Conservation (phyloP, 805 yeast species). For the Kluyveromyces lactis region DNA sequence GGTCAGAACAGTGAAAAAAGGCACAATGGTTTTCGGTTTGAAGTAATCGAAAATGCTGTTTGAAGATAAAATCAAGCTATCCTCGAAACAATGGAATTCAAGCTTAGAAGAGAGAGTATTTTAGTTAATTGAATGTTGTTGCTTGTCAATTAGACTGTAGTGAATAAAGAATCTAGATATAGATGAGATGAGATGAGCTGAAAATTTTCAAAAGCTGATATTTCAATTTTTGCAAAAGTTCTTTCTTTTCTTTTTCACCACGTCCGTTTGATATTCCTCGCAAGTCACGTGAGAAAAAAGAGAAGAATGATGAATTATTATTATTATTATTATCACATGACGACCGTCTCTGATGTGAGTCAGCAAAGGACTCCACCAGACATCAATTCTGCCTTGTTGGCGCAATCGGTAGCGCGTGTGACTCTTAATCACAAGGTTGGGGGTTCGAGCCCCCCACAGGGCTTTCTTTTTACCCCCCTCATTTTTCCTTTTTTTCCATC, state of each 20-base stretch:
- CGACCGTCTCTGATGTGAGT: no score
- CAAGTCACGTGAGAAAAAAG: no score
- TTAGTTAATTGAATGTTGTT: no score
- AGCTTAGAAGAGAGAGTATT: not conserved
- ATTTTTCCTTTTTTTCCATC: not conserved
- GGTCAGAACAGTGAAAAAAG: no score
- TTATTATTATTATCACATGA: no score
- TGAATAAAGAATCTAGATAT: no score
- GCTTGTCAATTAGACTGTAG: no score
- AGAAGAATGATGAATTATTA: no score
- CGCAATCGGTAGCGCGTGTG: conserved; percentile 23
- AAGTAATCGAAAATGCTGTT: not conserved
- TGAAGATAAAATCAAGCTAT: not conserved
- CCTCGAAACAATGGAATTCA: not conserved
- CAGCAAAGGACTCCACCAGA: no score
- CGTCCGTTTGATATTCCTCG: no score
- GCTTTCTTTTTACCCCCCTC: conserved; percentile 6
- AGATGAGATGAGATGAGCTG: conserved; percentile 11
- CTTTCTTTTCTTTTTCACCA: conserved; percentile 1
- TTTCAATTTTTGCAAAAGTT: not conserved
- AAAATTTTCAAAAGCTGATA: conserved; percentile 6
- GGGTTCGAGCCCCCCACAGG: conserved; percentile 23
- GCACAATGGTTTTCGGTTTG: no score
- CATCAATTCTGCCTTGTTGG: conserved; percentile 14
- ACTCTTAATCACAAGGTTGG: conserved; percentile 22